A percentile compares a stretch with the other conserved stretches of the same genome.
phyloP scores from a whole-genome alignment of 257 asterid genomes.

The Pogostemon cablin region DNA sequence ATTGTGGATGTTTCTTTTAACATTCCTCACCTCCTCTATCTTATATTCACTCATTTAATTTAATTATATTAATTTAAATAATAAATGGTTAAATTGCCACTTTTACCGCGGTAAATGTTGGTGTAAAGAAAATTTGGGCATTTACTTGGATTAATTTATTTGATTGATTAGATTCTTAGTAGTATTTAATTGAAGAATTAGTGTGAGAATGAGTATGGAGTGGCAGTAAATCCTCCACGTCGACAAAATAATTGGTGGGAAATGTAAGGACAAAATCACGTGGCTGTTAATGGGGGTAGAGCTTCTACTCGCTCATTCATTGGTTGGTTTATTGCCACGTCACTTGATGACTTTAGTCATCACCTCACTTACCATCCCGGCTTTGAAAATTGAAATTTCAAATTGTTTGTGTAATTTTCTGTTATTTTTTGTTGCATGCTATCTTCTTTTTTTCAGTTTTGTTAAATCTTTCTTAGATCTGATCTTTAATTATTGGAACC shows the following conservation, averaged over 20 bases:
- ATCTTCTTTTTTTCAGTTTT: no score
- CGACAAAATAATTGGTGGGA: not conserved
- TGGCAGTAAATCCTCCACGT: slow-evolving; percentile 30
- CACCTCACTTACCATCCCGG: not conserved
- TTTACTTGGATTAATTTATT: not conserved
- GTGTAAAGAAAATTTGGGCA: not conserved
- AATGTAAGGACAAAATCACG: slow-evolving; percentile 26
- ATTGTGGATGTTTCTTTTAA: no score
- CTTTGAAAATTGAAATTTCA: no score
- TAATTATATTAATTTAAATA: no score
- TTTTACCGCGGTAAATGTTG: no score
- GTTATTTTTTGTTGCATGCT: no score
- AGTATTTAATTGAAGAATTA: not conserved
- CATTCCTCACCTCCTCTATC: no score
- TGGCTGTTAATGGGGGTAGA: slow-evolving; percentile 33
- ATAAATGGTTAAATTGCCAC: no score
- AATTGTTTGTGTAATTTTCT: no score
- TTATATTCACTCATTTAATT: no score
- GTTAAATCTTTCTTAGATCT: no score
- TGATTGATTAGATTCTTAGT: not conserved
- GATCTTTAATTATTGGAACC: no score
- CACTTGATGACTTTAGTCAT: slow-evolving; percentile 16
- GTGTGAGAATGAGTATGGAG: not conserved
- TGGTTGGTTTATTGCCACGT: slow-evolving; percentile 37
- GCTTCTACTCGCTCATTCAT: slow-evolving; percentile 33